Evolutionary conservation across 1,284 basidiomycete genomes (phyloP).

Genomic region (Grifola frondosa): DNA sequence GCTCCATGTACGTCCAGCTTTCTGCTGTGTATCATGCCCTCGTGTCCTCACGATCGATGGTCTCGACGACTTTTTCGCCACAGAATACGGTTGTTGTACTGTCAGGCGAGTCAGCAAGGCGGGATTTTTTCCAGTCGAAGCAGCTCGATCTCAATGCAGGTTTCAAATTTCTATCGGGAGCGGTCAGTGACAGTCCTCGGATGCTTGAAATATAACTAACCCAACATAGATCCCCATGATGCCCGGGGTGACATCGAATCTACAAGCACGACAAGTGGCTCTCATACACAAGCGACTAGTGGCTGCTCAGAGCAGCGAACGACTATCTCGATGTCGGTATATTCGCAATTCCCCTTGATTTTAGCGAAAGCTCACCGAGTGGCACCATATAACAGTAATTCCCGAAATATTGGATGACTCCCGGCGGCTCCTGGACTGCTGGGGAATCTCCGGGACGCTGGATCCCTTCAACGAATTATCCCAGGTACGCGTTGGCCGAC

Average conservation of each 20-base stretch:
- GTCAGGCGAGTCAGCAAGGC: slow-evolving; percentile 68
- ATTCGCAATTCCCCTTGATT: not conserved
- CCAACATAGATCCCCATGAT: slow-evolving; percentile 69
- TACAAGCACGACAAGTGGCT: slow-evolving; percentile 56
- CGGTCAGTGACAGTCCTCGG: slow-evolving; percentile 44
- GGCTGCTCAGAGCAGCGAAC: slow-evolving; percentile 56
- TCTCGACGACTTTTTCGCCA: not conserved
- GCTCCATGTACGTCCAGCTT: slow-evolving; percentile 46
- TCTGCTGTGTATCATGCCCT: slow-evolving; percentile 11
- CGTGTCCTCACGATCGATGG: slow-evolving; percentile 9
- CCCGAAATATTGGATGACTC: slow-evolving; percentile 62
- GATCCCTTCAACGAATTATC: slow-evolving; percentile 72
- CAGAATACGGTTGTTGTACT: slow-evolving; percentile 70
- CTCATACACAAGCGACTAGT: slow-evolving; percentile 69
- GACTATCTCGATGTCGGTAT: slow-evolving; percentile 56
- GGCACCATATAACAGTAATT: slow-evolving; percentile 47
- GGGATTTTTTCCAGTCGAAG: slow-evolving; percentile 65
- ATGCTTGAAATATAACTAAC: too few relatives aligned
- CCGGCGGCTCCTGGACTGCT: slow-evolving; percentile 53
- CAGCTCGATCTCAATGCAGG: slow-evolving; percentile 72
- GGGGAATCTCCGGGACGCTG: slow-evolving; percentile 58
- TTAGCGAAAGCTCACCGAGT: slow-evolving; percentile 6
- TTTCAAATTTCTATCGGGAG: slow-evolving; percentile 72
- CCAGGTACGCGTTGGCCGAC: slow-evolving; percentile 45
- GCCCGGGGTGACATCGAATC: slow-evolving; percentile 67